Base-by-base conservation (phyloP, 2,329 filamentous ascomycete genomes). In the Ophiostoma populinum region DNA sequence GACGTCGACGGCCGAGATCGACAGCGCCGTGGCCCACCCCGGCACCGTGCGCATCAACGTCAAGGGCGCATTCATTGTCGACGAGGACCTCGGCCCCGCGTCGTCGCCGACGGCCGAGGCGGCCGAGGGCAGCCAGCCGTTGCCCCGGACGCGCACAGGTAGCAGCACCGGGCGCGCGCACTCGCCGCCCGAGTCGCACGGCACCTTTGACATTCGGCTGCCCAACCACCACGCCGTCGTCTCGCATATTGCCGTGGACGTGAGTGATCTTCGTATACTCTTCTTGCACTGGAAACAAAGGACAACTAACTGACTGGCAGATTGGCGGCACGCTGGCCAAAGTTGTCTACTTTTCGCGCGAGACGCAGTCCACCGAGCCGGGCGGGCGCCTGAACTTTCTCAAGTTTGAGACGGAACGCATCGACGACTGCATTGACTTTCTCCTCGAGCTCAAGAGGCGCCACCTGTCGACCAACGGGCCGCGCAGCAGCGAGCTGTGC, bases 241-340 rank as follows among this genome's bases (percentile, higher is more conserved):
- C 46, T 94, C 85, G 61, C 90, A 98, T 62, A 82, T 98, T 47
- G 90, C 90, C 35, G 78, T 94, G 41, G 90, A 98, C 66, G 85
- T 92, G 67, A 57, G 79, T 65, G 18, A 13, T n/a, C n/a, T n/a
- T n/a, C n/a, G n/a, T n/a, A n/a, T n/a, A n/a, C n/a, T n/a, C n/a
- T 19, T 16, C 27, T 9, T 19, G 4, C 27, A 21, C 20, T n/a
- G 18, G 7, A 17, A n/a, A 27, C n/a, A 19, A 7, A 35, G 12
- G n/a, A n/a, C n/a, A n/a, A n/a, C n/a, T n/a, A n/a, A n/a, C 25
- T 33, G 13, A 35, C 35, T 28, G 31, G 32, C 53, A 93, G 81
- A 95, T 98, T 55, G 90, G 90, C 44, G 90, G 90, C 45, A 92
- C 86, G 12, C 65, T 98, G 22, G 86, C 85, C 45, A 98, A 98